Conservation (phyloP, 1,139 yeast species). For the Hyphopichia wangnamkhiaoensis region DNA sequence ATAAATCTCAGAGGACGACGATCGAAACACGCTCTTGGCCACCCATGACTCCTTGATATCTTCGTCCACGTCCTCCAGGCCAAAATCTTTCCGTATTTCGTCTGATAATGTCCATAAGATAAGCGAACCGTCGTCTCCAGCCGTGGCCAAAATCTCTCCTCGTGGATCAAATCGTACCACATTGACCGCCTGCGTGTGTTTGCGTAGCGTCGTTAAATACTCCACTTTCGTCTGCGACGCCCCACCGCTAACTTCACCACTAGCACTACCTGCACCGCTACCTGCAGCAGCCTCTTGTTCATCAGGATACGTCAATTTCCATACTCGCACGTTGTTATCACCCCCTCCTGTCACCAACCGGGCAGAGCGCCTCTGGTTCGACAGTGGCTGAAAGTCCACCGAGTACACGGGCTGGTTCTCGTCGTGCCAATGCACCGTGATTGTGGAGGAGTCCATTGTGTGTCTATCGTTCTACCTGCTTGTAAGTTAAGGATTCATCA, state of each 20-base stretch:
- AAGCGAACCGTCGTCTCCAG: slow-evolving; percentile 92
- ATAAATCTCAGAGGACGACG: slow-evolving; percentile 75
- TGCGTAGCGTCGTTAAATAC: slow-evolving; percentile 73
- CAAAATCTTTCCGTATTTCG: slow-evolving; percentile 55
- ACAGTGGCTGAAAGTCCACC: slow-evolving; percentile 70
- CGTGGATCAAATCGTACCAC: slow-evolving; percentile 76
- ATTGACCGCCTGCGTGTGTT: slow-evolving; percentile 94
- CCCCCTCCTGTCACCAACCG: slow-evolving; percentile 92
- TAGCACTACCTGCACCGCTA: no score
- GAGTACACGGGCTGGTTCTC: slow-evolving; percentile 82
- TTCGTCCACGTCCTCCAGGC: slow-evolving; percentile 48
- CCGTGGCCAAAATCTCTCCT: slow-evolving; percentile 75
- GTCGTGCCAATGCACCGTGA: slow-evolving; percentile 81
- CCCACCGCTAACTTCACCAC: no score
- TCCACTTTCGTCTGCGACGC: slow-evolving; percentile 45
- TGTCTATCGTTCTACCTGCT: no score
- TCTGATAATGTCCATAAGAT: slow-evolving; percentile 74
- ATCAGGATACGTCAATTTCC: slow-evolving; percentile 33
- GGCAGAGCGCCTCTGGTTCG: slow-evolving; percentile 16
- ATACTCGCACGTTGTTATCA: slow-evolving; percentile 80
- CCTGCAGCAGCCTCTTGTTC: slow-evolving; percentile 8
- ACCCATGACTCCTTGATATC: slow-evolving; percentile 76
- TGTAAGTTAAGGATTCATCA: no score
- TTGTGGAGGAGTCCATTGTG: slow-evolving; percentile 62
- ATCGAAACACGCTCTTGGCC: slow-evolving; percentile 53